Conservation (phyloP, 495 filamentous ascomycete species). For the Symbiotaphrina buchneri region DNA sequence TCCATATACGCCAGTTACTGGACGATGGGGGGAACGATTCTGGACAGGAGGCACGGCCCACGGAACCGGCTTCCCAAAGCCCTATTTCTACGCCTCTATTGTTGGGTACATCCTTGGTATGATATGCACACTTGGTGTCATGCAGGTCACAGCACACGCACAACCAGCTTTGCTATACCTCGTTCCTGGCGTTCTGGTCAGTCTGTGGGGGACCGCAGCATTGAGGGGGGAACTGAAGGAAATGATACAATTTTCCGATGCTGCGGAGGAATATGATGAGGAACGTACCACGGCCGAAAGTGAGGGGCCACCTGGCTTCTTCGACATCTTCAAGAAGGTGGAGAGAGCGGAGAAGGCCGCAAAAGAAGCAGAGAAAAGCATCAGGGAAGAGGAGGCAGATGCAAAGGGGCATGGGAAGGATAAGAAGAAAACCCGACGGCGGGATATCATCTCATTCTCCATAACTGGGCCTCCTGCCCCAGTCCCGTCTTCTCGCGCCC, state of each 20-base stretch:
- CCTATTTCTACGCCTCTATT: slow-evolving; percentile 67
- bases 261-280: slow-evolving; percentile 11
- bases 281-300: too few relatives aligned
- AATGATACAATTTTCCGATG: slow-evolving; percentile 73
- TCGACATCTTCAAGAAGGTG: too few relatives aligned
- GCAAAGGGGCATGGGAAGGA: too few relatives aligned
- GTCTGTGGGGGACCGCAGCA: slow-evolving; percentile 62
- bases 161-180: slow-evolving; percentile 89
- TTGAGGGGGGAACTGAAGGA: slow-evolving; percentile 40
- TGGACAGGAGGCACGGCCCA: slow-evolving; percentile 30
- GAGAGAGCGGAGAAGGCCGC: too few relatives aligned
- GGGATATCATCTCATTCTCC: too few relatives aligned
- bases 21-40: slow-evolving; percentile 66
- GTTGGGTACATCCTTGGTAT: slow-evolving; percentile 64
- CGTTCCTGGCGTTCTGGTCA: slow-evolving; percentile 60
- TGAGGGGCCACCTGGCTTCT: too few relatives aligned
- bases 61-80: slow-evolving; percentile 41
- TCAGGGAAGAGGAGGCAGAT: too few relatives aligned
- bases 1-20: slow-evolving; percentile 33
- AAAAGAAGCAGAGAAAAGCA: too few relatives aligned
- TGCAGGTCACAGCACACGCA: slow-evolving; percentile 56
- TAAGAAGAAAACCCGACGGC: too few relatives aligned
- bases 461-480: too few relatives aligned
- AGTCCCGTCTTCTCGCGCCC: too few relatives aligned
- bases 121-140: slow-evolving; percentile 50